Conservation (phyloP, 139 green algal species). For the Chlorella sorokiniana region DNA sequence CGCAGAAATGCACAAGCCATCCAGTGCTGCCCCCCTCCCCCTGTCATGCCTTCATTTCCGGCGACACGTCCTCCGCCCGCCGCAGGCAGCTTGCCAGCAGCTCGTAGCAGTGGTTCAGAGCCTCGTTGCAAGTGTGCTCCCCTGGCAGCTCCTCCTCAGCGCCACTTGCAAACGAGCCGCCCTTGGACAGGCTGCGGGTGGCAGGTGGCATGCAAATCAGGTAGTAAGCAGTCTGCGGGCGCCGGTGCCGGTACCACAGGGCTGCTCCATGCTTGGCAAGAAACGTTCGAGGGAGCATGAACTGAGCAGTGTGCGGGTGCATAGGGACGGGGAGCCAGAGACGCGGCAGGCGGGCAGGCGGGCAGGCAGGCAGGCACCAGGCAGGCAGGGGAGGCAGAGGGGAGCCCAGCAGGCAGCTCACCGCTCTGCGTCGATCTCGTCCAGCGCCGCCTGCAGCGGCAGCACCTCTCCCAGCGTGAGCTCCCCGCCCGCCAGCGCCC, state of each 20-base stretch:
- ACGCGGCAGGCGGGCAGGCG: no score
- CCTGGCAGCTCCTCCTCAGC: background rate
- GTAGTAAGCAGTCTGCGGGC: background rate
- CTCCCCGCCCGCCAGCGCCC: constrained; percentile 6
- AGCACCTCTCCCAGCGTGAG: constrained; percentile 27
- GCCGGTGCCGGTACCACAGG: no score
- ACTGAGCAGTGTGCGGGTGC: no score
- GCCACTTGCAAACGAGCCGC: constrained; percentile 18
- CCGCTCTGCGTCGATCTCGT: constrained; percentile 18
- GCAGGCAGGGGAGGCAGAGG: no score
- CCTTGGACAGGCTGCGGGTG: constrained; percentile 15
- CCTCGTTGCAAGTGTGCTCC: background rate
- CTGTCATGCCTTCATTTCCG: constrained; percentile 13
- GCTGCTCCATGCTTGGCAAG: no score
- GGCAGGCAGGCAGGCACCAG: no score
- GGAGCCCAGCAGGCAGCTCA: background rate
- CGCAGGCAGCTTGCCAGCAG: constrained; percentile 8
- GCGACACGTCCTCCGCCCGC: background rate
- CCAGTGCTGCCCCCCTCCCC: background rate
- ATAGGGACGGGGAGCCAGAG: no score
- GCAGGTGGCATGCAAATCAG: background rate
- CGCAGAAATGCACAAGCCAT: no score
- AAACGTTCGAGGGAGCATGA: no score
- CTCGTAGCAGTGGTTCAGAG: constrained; percentile 31
- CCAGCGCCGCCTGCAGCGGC: constrained; percentile 24